Evolutionary conservation across 2,329 filamentous ascomycete genomes (phyloP).

Genomic region (Aplosporella prunicola): DNA sequence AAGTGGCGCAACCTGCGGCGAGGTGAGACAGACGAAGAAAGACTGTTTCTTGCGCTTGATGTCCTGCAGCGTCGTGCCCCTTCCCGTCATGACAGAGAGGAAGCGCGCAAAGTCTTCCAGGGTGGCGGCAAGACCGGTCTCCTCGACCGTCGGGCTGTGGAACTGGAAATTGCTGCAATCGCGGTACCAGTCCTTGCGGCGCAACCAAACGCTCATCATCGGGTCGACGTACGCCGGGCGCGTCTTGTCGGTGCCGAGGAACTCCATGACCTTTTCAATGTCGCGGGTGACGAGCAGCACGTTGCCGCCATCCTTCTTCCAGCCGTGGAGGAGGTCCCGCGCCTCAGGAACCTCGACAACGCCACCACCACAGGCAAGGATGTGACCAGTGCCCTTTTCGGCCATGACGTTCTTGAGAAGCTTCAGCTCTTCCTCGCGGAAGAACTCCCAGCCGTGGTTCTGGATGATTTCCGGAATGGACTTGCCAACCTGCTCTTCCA

Average conservation of each 20-base stretch:
- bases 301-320: conserved; percentile 66
- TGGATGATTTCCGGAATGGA: conserved; percentile 82
- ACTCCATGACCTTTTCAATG: conserved; percentile 79
- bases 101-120: conserved; percentile 66
- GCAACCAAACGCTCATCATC: conserved; percentile 81
- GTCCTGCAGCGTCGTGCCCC: conserved; percentile 42
- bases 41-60: conserved; percentile 60
- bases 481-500: conserved; percentile 64
- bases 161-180: conserved; percentile 94
- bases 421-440: conserved; percentile 68
- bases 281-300: conserved; percentile 83
- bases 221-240: conserved; percentile 88
- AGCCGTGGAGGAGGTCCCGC: conserved; percentile 63
- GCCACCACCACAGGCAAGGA: conserved; percentile 91
- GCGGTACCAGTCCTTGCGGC: conserved; percentile 80
- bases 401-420: conserved; percentile 65
- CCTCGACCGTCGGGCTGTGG: conserved; percentile 61
- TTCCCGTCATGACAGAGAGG: conserved; percentile 58
- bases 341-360: conserved; percentile 80
- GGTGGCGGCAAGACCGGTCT: conserved; percentile 41
- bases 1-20: conserved; percentile 61
- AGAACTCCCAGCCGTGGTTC: conserved; percentile 74
- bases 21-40: conserved; percentile 87
- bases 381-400: conserved; percentile 63
- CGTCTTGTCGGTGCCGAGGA: conserved; percentile 78